These are phyloP conservation scores for Leishmania guyanensis DNA, from an alignment of 208 protist species.

Conservation along the genomic window DNA sequence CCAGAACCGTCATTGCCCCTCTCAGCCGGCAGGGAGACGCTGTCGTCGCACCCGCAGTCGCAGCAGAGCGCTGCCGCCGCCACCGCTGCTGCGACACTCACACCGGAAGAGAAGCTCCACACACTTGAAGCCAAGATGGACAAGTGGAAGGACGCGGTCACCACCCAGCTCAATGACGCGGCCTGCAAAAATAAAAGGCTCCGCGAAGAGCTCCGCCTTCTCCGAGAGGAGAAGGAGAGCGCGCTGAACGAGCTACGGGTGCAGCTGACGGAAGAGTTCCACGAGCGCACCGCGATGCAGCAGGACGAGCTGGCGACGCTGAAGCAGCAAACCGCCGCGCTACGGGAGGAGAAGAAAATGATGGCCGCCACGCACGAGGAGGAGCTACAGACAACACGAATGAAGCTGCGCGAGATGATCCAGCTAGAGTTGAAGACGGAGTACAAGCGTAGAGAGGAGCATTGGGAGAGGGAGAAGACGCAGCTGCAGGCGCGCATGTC, in stretches of 20 bases:
- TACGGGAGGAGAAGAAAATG: slow-evolving; percentile 51
- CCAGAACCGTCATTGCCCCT: neutral
- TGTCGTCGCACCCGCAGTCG: neutral
- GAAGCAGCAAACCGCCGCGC: slow-evolving; percentile 20
- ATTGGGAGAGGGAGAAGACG: slow-evolving; percentile 34
- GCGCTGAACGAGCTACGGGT: slow-evolving; percentile 50
- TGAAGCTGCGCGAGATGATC: slow-evolving; percentile 27
- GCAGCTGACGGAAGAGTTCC: slow-evolving; percentile 68
- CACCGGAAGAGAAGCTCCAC: slow-evolving; percentile 42
- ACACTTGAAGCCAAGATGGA: slow-evolving; percentile 53
- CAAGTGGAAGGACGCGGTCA: slow-evolving; percentile 65
- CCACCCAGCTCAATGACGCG: slow-evolving; percentile 60
- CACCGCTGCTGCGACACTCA: slow-evolving; percentile 1
- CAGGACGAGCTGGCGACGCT: slow-evolving; percentile 56
- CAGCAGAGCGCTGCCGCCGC: neutral
- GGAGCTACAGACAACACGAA: slow-evolving; percentile 32
- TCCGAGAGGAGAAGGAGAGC: slow-evolving; percentile 30
- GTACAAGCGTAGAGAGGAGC: slow-evolving; percentile 25
- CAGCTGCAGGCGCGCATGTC: slow-evolving; percentile 30
- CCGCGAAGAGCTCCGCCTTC: slow-evolving; percentile 56
- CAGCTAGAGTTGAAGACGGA: slow-evolving; percentile 29
- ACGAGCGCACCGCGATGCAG: slow-evolving; percentile 63
- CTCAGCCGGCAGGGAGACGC: neutral
- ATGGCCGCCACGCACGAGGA: slow-evolving; percentile 48
- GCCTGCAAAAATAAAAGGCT: slow-evolving; percentile 73